A percentile compares a stretch with the other conserved stretches of the same genome.
phyloP scores from a whole-genome alignment of 1,139 yeast species.

The Debaryomyces psychrophilus region DNA sequence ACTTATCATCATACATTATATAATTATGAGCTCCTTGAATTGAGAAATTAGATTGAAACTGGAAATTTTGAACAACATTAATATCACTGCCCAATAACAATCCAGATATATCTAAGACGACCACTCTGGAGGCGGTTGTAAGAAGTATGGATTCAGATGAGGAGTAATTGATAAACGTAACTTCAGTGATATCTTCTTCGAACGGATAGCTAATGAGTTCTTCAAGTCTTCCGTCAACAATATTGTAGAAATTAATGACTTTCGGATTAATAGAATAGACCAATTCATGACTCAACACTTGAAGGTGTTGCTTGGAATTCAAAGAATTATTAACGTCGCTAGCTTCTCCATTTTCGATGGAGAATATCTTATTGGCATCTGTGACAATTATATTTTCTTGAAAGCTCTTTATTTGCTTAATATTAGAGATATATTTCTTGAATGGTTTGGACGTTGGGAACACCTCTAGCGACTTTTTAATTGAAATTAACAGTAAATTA shows the following conservation, averaged over 20 bases:
- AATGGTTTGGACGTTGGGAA: neutral
- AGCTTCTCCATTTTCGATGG: neutral
- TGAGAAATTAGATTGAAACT: neutral
- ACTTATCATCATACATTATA: neutral
- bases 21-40: neutral
- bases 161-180: neutral
- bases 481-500: conserved; percentile 3
- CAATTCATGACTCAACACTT: conserved; percentile 1
- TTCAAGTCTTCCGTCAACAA: neutral
- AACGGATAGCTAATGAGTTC: neutral
- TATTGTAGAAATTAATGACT: conserved; percentile 1
- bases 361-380: conserved; percentile 20
- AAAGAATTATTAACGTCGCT: conserved; percentile 20
- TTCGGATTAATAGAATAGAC: neutral
- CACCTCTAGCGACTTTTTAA: neutral
- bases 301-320: conserved; percentile 14
- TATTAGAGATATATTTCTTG: conserved; percentile 3
- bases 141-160: conserved; percentile 1
- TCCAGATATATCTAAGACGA: conserved; percentile 9
- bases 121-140: neutral
- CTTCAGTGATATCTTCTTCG: neutral
- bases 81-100: neutral
- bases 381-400: conserved; percentile 25
- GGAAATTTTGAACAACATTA: conserved; percentile 3
- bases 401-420: conserved; percentile 20